phyloP scores from a whole-genome alignment of 305 asterid genomes.

The Euphrasia arctica region DNA sequence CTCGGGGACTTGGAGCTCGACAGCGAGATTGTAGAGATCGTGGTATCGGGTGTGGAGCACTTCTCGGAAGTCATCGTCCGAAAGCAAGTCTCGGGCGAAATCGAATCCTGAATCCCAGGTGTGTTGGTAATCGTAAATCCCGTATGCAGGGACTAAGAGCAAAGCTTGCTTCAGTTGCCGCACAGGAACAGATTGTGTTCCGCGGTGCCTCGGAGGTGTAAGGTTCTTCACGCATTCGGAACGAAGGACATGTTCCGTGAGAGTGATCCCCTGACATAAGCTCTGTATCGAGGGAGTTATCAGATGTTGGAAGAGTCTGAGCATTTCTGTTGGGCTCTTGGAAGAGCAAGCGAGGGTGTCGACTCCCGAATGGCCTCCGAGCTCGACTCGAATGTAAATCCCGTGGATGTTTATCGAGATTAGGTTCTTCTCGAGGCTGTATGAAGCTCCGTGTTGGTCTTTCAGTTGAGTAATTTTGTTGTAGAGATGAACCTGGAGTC shows the following conservation, averaged over 20 bases:
- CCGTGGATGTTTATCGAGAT: constrained; percentile 67
- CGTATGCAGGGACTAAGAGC: constrained; percentile 80
- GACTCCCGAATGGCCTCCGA: constrained; percentile 69
- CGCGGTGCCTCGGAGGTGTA: constrained; percentile 65
- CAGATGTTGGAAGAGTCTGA: constrained; percentile 73
- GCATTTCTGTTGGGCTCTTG: constrained; percentile 70
- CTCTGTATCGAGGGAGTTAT: constrained; percentile 66
- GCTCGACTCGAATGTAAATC: constrained; percentile 70
- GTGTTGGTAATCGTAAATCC: constrained; percentile 88
- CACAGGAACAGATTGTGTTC: constrained; percentile 46
- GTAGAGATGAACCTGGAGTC: constrained; percentile 69
- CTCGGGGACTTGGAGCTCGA: constrained; percentile 71
- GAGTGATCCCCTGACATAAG: constrained; percentile 55
- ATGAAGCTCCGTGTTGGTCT: constrained; percentile 77
- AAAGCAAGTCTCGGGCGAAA: constrained; percentile 72
- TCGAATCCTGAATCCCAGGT: constrained; percentile 81
- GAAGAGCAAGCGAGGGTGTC: constrained; percentile 87
- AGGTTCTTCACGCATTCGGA: constrained; percentile 70
- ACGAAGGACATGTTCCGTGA: constrained; percentile 64
- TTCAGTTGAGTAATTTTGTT: constrained; percentile 62
- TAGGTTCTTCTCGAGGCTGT: constrained; percentile 66
- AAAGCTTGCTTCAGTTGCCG: constrained; percentile 65
- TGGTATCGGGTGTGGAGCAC: constrained; percentile 77
- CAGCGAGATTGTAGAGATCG: constrained; percentile 78
- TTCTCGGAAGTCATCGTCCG: constrained; percentile 89